These are phyloP conservation scores for Mortierella sp. DNA, from an alignment of 371 early-diverging fungal genomes.

Conservation along the genomic window DNA sequence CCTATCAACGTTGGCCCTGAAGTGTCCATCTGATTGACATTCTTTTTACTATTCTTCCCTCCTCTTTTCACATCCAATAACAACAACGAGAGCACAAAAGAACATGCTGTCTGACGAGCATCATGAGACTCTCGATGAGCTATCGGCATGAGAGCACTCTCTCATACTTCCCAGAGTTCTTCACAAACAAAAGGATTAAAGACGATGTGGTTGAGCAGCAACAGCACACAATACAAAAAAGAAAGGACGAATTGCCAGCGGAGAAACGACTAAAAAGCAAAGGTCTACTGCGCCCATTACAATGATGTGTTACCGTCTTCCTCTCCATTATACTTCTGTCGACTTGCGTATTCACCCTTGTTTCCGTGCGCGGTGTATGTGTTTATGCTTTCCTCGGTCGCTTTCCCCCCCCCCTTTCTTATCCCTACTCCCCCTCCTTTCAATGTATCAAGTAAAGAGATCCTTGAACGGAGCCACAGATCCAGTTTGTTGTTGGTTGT, in stretches of 20 bases:
- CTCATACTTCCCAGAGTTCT: not conserved
- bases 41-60: not conserved
- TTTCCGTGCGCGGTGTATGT: not conserved
- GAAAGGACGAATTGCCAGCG: not conserved
- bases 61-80: not conserved
- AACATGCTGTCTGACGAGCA: not conserved
- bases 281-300: conserved; percentile 6
- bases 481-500: not conserved
- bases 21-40: not conserved
- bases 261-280: not conserved
- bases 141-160: not conserved
- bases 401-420: not conserved
- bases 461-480: not conserved
- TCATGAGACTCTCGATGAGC: conserved; percentile 5
- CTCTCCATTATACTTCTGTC: not conserved
- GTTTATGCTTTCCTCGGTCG: not conserved
- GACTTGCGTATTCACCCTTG: conserved; percentile 4
- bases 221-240: not conserved
- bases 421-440: not conserved
- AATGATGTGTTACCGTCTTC: conserved; percentile 1
- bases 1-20: not conserved
- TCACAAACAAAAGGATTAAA: not conserved
- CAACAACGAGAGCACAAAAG: not conserved
- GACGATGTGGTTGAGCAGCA: not conserved
- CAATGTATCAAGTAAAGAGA: not conserved